Base-by-base conservation (phyloP, 805 yeast genomes). In the Saccharomyces cerevisiae region DNA sequence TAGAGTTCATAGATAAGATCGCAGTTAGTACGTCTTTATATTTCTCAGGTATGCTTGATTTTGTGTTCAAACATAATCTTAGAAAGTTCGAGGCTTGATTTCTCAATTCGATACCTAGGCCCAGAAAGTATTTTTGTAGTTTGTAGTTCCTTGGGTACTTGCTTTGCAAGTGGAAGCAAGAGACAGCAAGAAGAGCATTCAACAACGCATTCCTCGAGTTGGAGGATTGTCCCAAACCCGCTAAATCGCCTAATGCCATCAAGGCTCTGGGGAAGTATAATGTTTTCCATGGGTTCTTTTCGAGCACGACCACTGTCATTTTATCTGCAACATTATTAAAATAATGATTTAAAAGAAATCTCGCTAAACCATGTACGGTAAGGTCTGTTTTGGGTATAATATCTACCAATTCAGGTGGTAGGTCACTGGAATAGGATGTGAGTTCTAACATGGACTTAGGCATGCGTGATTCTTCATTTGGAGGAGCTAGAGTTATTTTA, bases 21-120 rank as follows among this genome's bases (percentile, higher is more conserved):
- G 96, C 94, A 51, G 89, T 86, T 28, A 89, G 68, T 4, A 88
- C 87, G 65, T 89, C 96, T 65, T 89, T 89, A 68, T 89, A 89
- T 66, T 86, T 85, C 63, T 86, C 88, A 53, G 57, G 72, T 36
- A 36, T n/a, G 60, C 73, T 76, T 55, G 74, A 77, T 64, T 76
- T 82, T 67, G 63, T 79, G 56, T 65, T 79, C 64, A 80, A 70
- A 62, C 89, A 81, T 53, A 77, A 74, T 59, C 81, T 79, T 49
- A 89, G 77, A 67, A 85, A 87, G 36, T 77, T 74, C 52, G 84
- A 77, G 0, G 96, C 95, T 67, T 87, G 92, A 52, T 81, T 78
- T 60, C 95, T 76, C 51, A 89, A 77, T 55, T 84, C 80, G 57
- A 85, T 81, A 10, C 96, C 96, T 53, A 87, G 70, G 56, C 84